Base-by-base conservation (phyloP, 495 filamentous ascomycete genomes). In the Lophium mytilinum region DNA sequence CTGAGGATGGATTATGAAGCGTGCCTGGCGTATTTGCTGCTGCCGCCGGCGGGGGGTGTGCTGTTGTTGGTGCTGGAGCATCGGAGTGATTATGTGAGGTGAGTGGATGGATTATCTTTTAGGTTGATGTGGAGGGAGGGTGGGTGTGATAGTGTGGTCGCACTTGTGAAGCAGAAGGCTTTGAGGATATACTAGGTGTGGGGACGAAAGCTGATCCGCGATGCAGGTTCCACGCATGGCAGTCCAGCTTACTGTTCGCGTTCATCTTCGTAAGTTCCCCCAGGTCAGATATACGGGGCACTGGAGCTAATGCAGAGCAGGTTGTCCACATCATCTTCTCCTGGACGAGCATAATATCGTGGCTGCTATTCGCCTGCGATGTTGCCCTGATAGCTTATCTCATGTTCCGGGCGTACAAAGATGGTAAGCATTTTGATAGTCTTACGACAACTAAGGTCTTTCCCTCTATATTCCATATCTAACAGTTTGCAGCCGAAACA, bases 61-160 rank as follows among this genome's bases (percentile, higher is more conserved):
- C 71, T 95, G 60, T 70, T 98, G 67, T 69, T 98, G 58, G 78
- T 97, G 61, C 61, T 90, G 56, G 93, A 98, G 78, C 81, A 89
- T 64, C 92, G 93, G 78, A 96, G 90, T 64, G 93, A 97, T 72
- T 98, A 95, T 69, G 93, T 98, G 37, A 76, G 93, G 89, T 95
- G 37, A 36, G 65, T 55, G 33, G 35, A 9, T 33, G 37, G 33
- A 50, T 21, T 36, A 41, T 37, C 17, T 35, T 54, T 18, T 24
- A 24, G n/a, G 14, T 4, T 39, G 53, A 45, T n/a, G 33, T n/a
- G 30, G 11, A 43, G 35, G 37, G 30, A 37, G 17, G 24, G 6
- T 30, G 24, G n/a, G n/a, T n/a, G n/a, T n/a, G n/a, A n/a, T n/a
- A n/a, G n/a, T n/a, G n/a, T n/a, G n/a, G n/a, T n/a, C n/a, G n/a